Percentiles rank a stretch among this genome's conserved stretches.
Evolutionary conservation across 2,329 filamentous ascomycete genomes (phyloP).

Genomic region (Botrytis hyacinthi): DNA sequence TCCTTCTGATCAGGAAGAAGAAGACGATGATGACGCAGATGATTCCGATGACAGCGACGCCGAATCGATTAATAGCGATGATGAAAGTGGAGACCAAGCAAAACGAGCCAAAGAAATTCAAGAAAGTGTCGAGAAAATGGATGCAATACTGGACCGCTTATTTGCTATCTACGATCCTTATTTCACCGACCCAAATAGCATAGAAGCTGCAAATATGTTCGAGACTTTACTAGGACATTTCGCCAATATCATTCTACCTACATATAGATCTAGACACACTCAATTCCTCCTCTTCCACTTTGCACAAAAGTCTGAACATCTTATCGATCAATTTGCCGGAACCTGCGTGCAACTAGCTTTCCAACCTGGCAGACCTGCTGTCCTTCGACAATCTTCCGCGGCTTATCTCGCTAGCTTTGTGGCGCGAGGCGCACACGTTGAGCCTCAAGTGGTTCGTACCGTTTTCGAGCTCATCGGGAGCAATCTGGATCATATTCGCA

Average conservation of each 20-base stretch:
- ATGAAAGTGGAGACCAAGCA: constrained; percentile 63
- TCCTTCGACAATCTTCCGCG: constrained; percentile 78
- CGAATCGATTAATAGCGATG: constrained; percentile 69
- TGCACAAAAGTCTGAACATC: constrained; percentile 73
- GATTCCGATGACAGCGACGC: constrained; percentile 61
- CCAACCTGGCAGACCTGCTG: constrained; percentile 60
- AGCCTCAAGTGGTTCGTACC: constrained; percentile 71
- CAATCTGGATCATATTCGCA: constrained; percentile 74
- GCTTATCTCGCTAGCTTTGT: constrained; percentile 95
- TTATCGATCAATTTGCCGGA: constrained; percentile 80
- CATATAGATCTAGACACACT: constrained; percentile 86
- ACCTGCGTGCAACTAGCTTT: constrained; percentile 72
- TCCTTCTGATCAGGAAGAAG: constrained; percentile 49
- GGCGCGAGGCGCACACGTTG: constrained; percentile 80
- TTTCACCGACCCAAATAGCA: constrained; percentile 66
- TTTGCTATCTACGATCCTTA: constrained; percentile 78
- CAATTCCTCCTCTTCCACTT: constrained; percentile 98
- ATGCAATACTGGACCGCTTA: constrained; percentile 81
- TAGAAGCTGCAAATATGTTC: constrained; percentile 69
- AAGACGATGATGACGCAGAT: constrained; percentile 49
- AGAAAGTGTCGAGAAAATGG: constrained; percentile 85
- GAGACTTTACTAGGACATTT: constrained; percentile 83
- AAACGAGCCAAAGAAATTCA: constrained; percentile 69
- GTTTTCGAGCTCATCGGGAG: constrained; percentile 77
- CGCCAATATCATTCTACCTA: constrained; percentile 81